Evolutionary conservation across 2,329 filamentous ascomycete genomes (phyloP).

Genomic region (Talaromyces sp.): DNA sequence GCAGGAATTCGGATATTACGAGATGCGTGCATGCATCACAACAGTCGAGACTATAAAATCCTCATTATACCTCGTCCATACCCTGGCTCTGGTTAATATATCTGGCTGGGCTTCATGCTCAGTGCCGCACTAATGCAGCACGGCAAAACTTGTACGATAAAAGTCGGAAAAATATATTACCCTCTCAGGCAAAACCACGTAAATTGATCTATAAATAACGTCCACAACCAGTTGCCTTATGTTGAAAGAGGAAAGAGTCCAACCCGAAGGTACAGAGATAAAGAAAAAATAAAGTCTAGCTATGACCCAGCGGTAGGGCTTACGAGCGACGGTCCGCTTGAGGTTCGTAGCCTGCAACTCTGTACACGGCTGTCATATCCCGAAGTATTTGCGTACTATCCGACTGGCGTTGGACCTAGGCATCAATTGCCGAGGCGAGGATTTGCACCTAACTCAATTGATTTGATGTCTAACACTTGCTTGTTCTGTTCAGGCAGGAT

Average conservation of each 20-base stretch:
- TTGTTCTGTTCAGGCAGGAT: neutral
- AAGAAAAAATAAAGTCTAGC: neutral
- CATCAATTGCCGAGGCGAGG: neutral
- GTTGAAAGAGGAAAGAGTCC: neutral
- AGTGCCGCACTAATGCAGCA: neutral
- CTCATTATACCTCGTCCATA: neutral
- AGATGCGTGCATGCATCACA: neutral
- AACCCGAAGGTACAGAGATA: neutral
- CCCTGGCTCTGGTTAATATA: neutral
- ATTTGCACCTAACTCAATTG: neutral
- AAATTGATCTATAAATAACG: neutral
- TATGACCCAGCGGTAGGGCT: neutral
- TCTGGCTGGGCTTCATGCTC: neutral
- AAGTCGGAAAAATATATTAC: neutral
- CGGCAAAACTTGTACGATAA: neutral
- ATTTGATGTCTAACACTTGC: neutral
- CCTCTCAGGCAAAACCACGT: neutral
- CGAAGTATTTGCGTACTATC: neutral
- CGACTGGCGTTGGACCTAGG: neutral
- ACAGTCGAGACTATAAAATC: neutral
- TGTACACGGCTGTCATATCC: neutral
- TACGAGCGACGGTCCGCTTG: conserved; percentile 6
- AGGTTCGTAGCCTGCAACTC: neutral
- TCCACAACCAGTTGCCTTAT: neutral
- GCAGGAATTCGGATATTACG: neutral